A percentile compares a stretch with the other conserved stretches of the same genome.
Evolutionary conservation across 1,139 yeast species (phyloP).

Genomic region (Geotrichum histeridarum): DNA sequence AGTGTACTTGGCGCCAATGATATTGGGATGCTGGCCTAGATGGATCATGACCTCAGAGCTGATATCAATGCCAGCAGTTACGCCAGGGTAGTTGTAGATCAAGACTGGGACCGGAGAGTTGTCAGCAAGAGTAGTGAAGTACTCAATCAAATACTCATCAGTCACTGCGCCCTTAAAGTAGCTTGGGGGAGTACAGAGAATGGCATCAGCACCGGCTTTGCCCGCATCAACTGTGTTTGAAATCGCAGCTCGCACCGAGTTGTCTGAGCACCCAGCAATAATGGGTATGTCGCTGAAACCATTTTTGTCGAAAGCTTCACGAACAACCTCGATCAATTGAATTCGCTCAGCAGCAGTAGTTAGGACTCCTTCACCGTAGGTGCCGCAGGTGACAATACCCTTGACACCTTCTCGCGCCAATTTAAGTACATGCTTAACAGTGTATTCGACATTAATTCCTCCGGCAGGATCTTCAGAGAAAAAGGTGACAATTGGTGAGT

Average conservation of each 20-base stretch:
- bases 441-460: slow-evolving; percentile 5
- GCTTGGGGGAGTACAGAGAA: slow-evolving; percentile 42
- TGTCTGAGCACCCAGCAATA: slow-evolving; percentile 43
- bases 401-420: slow-evolving; percentile 11
- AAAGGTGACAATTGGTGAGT: slow-evolving; percentile 9
- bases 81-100: slow-evolving; percentile 47
- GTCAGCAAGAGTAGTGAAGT: slow-evolving; percentile 43
- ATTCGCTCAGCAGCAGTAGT: slow-evolving; percentile 42
- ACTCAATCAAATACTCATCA: slow-evolving; percentile 38
- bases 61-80: slow-evolving; percentile 40
- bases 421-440: slow-evolving; percentile 5
- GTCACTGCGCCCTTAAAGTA: slow-evolving; percentile 41
- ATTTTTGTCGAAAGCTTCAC: slow-evolving; percentile 35
- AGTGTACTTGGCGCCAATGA: slow-evolving; percentile 45
- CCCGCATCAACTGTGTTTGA: slow-evolving; percentile 37
- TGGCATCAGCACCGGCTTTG: slow-evolving; percentile 41
- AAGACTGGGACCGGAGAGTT: slow-evolving; percentile 42
- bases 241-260: slow-evolving; percentile 38
- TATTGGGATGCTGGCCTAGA: slow-evolving; percentile 49
- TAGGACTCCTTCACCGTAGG: slow-evolving; percentile 43
- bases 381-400: slow-evolving; percentile 13
- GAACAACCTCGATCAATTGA: slow-evolving; percentile 34
- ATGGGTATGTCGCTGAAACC: slow-evolving; percentile 35
- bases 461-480: slow-evolving; percentile 8
- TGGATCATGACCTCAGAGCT: slow-evolving; percentile 70